Base-by-base conservation (phyloP, 2,329 filamentous ascomycete genomes). In the Decorospora gaudefroyi region DNA sequence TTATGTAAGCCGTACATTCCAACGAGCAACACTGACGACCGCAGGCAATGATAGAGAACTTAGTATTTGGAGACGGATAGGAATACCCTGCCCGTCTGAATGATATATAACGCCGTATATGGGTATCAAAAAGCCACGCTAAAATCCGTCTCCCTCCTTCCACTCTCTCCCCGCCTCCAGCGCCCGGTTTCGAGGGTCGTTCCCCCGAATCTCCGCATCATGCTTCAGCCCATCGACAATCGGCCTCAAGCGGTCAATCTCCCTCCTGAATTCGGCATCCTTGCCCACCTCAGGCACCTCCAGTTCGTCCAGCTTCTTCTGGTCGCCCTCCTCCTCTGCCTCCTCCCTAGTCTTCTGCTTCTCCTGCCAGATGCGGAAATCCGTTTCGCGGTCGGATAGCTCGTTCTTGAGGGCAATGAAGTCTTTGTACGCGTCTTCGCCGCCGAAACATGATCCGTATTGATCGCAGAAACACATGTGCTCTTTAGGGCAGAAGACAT, bases 401-500 rank as follows among this genome's bases (percentile, higher is more conserved):
- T 74, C 59, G 18, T 68, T 72, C 31, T 72, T 70, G n/a, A 78
- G 49, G 26, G 75, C 72, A 17, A 76, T 72, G 57, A 74, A 83
- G 8, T 71, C 63, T 18, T 76, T 67, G 37, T 76, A 82, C 37
- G 73, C 64, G 3, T 74, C 65, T 21, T 76, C 70, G 3, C 72
- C 73, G 8, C 76, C 79, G 51, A 84, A 85, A 57, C 83, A 86
- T 7, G 81, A 67, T 1, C 83, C 83, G 35, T 78, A 86, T 4
- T 80, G 81, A 47, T 85, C 82, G 60, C 83, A 86, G 49, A 83
- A 82, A 67, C 83, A 86, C 0, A 78, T 65, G 42, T 78, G 73
- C 67, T 82, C 78, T 31, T 70, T 67, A 0, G 78, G 77, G 53
- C 79, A 81, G 38, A 74, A 71, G 7, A 76, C 62, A 4, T 73